Base-by-base conservation (phyloP, 2,329 filamentous ascomycete genomes). In the Neobulgaria alba region DNA sequence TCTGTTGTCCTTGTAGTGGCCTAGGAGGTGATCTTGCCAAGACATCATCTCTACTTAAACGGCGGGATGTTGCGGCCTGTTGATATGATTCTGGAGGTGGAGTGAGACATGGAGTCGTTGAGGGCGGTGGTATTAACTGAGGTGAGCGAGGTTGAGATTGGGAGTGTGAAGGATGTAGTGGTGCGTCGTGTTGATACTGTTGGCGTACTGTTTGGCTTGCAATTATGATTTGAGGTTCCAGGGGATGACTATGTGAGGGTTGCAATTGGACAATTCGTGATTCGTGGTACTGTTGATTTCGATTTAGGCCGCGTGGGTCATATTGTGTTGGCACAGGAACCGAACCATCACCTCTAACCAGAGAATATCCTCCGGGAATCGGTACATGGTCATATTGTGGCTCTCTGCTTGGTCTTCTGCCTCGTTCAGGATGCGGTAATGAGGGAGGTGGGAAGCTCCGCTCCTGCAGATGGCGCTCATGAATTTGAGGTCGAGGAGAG, bases 341-440 rank as follows among this genome's bases (percentile, higher is more conserved):
- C 5, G 49, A 47, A 12, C 57, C 57, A 33, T 58, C 51, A 4
- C 55, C 55, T 30, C 50, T 48, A 5, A 60, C 58, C 2, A 57
- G 38, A 12, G 38, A 26, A 35, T 61, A 61, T 3, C 53, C 53
- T 3, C 51, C 51, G 15, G 58, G 57, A 32, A 60, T 60, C 2
- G 56, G 57, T 7, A 58, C 56, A 19, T 39, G 50, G 42, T 55
- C 50, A 39, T 61, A 61, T 15, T 48, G 44, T 10, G 50, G 53
- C 21, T 58, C 57, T 44, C 48, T 43, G 12, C 39, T 46, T 4
- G 33, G 16, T 15, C 30, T 44, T 4, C 50, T 47, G 14, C 54
- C 48, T 15, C 52, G 49, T 8, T 52, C 43, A 20, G 36, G 42
- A 16, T 33, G 14, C 18, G 29, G 41, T 20, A 43, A 33, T 12